Base-by-base conservation (phyloP, 2,329 filamentous ascomycete species). In the Akanthomyces dipterigenus region DNA sequence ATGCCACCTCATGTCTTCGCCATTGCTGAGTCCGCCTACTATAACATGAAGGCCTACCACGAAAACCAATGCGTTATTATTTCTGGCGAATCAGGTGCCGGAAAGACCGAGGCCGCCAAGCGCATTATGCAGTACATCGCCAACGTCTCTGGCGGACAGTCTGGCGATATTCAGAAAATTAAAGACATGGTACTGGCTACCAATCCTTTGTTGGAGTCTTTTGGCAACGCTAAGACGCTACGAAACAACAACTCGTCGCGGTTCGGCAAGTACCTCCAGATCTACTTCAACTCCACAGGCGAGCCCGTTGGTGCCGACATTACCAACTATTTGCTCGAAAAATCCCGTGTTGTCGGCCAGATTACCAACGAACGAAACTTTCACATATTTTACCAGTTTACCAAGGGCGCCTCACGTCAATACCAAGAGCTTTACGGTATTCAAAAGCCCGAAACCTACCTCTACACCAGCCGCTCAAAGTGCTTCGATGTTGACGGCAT, bases 41-140 rank as follows among this genome's bases (percentile, higher is more conserved):
- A 98, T 80, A 98, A 99, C 80, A 98, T 99, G 95, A 98, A 98
- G 76, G 93, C 93, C 51, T 99, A 99, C 82, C 91, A 91, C 71
- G 95, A 98, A 69, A 98, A 98, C 78, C 95, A 99, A 76, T 98
- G 95, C 78, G 93, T 99, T 67, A 99, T 99, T 76, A 99, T 99
- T 69, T 98, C 95, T 5, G 95, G 95, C 72, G 95, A 99, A 78
- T 98, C 95, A 3, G 95, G 95, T 72, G 95, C 95, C 38, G 95
- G 95, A 74, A 99, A 99, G 82, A 99, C 95, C 16, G 95, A 99
- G 77, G 95, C 95, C 5, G 95, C 95, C 63, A 98, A 99, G 83
- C 89, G 93, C 69, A 90, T 99, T 70, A 99, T 99, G 93, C 95
- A 99, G 78, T 99, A 99, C 77, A 98, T 99, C 74, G 95, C 95